Evolutionary conservation across 192 early-diverging fungal genomes (phyloP).

Genomic region (Mortierella hygrophila): DNA sequence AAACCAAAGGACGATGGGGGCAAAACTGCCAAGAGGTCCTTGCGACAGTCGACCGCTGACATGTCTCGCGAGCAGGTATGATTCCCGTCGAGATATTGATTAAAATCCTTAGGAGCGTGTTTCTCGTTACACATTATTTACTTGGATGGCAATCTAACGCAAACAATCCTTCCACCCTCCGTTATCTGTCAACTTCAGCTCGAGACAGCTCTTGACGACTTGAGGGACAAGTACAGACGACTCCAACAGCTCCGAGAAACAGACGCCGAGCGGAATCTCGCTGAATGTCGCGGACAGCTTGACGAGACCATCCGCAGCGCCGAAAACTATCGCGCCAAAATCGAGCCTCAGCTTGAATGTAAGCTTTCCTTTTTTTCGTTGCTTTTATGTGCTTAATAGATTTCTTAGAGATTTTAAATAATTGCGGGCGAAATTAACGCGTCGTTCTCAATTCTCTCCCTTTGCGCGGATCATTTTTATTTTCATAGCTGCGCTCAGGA

Average conservation of each 20-base stretch:
- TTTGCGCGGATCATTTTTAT: neutral
- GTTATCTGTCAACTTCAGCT: constrained; percentile 11
- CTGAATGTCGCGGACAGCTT: constrained; percentile 32
- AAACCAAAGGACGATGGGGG: neutral
- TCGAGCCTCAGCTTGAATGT: constrained; percentile 46
- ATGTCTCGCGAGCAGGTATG: constrained; percentile 32
- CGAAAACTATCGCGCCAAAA: constrained; percentile 42
- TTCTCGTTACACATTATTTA: neutral
- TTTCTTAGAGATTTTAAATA: neutral
- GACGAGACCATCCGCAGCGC: constrained; percentile 44
- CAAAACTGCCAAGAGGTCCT: neutral
- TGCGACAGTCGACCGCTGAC: neutral
- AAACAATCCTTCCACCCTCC: neutral
- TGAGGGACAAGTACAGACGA: constrained; percentile 36
- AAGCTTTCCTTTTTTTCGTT: neutral
- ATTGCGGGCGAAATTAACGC: neutral
- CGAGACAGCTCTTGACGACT: constrained; percentile 21
- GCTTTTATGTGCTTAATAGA: neutral
- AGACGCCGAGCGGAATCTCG: constrained; percentile 37
- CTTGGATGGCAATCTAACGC: neutral
- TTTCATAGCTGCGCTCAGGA: constrained; percentile 29
- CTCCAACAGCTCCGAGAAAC: constrained; percentile 44
- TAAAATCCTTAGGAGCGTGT: neutral
- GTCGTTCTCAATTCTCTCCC: neutral
- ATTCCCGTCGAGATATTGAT: neutral